Conservation (phyloP, 768 basidiomycete genomes). For the Boletus coccyginus region DNA sequence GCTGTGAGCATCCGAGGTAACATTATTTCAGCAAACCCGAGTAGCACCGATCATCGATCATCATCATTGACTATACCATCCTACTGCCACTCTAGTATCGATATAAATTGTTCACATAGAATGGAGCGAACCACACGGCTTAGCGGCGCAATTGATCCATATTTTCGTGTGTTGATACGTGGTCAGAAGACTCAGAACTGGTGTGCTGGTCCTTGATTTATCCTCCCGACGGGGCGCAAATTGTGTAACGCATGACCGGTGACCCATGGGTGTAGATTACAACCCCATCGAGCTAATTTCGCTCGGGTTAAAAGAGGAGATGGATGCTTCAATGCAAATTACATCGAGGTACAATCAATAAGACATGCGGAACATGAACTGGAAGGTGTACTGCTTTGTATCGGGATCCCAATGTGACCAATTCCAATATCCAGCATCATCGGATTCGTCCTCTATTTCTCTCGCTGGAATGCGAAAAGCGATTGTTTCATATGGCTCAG, state of each 20-base stretch:
- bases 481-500: slow-evolving; percentile 99
- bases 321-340: slow-evolving; percentile 1
- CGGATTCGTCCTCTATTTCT: slow-evolving; percentile 93
- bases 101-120: background rate
- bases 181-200: background rate
- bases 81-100: background rate
- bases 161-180: slow-evolving; percentile 1
- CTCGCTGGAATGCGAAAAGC: slow-evolving; percentile 98
- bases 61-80: background rate
- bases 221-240: slow-evolving; percentile 3
- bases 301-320: background rate
- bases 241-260: background rate
- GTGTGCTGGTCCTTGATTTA: background rate
- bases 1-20: background rate
- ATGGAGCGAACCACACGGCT: background rate
- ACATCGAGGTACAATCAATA: slow-evolving; percentile 25
- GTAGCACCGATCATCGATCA: background rate
- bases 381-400: slow-evolving; percentile 96
- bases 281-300: background rate
- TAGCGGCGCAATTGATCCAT: slow-evolving; percentile 10
- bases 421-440: slow-evolving; percentile 88
- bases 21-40: background rate
- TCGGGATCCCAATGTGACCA: slow-evolving; percentile 99
- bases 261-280: background rate
- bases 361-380: slow-evolving; percentile 86